phyloP scores from a whole-genome alignment of 2,329 filamentous ascomycete genomes.

The Aspergillus ibericus region DNA sequence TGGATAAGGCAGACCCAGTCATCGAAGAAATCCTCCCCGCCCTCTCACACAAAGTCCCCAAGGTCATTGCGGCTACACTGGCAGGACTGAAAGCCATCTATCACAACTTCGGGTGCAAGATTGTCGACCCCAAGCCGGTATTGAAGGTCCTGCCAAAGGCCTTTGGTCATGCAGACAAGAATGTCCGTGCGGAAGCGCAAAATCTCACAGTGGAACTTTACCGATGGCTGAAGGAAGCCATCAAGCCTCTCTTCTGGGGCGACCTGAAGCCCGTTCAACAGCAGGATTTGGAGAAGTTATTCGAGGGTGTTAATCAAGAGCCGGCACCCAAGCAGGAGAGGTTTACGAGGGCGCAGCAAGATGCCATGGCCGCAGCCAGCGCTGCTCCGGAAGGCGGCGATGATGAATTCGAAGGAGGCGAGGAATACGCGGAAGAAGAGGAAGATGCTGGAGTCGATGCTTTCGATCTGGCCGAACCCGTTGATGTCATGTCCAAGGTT shows the following conservation, averaged over 20 bases:
- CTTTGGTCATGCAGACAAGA: conserved; percentile 97
- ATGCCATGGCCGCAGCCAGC: conserved; percentile 70
- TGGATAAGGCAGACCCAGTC: conserved; percentile 80
- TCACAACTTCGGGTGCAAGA: conserved; percentile 92
- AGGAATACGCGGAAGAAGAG: conserved; percentile 56
- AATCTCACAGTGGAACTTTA: conserved; percentile 92
- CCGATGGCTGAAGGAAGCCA: conserved; percentile 93
- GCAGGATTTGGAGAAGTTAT: conserved; percentile 86
- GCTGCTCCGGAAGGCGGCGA: conserved; percentile 59
- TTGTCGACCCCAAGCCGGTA: conserved; percentile 87
- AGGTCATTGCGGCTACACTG: conserved; percentile 75
- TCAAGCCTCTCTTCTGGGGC: conserved; percentile 97
- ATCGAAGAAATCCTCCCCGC: conserved; percentile 86
- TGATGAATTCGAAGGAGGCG: conserved; percentile 58
- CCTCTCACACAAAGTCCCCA: conserved; percentile 85
- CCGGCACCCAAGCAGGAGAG: conserved; percentile 85
- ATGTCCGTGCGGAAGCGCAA: conserved; percentile 90
- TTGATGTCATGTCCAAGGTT: conserved; percentile 80
- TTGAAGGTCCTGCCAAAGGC: conserved; percentile 85
- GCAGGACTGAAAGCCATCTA: conserved; percentile 78
- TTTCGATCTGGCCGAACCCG: conserved; percentile 79
- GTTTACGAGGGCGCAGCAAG: conserved; percentile 84
- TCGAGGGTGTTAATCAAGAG: conserved; percentile 89
- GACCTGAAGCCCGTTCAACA: conserved; percentile 96
- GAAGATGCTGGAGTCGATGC: conserved; percentile 70